phyloP scores from a whole-genome alignment of 768 basidiomycete species.

The Trametes gibbosa region DNA sequence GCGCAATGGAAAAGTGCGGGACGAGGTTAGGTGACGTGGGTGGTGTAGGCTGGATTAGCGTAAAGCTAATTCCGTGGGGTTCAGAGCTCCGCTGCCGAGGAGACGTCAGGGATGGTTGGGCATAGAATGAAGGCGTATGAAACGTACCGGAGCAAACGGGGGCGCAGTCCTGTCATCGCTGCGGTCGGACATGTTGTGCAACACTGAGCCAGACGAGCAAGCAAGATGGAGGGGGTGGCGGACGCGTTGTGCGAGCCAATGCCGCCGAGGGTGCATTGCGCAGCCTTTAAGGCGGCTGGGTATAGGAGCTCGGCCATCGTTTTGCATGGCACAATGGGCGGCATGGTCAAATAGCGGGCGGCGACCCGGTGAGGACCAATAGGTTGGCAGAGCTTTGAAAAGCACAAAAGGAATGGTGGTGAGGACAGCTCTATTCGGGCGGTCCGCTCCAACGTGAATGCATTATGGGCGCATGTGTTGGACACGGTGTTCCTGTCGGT shows the following conservation, averaged over 20 bases:
- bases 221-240: background rate
- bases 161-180: background rate
- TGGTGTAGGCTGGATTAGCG: conserved; percentile 1
- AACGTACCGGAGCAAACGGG: conserved; percentile 3
- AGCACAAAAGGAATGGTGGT: background rate
- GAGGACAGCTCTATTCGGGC: too few relatives aligned
- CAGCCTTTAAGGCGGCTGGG: background rate
- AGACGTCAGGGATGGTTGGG: too few relatives aligned
- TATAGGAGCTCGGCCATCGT: background rate
- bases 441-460: too few relatives aligned
- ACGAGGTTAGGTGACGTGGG: conserved; percentile 2
- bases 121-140: background rate
- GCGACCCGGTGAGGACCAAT: background rate
- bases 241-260: background rate
- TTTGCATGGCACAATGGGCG: conserved; percentile 7
- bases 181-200: background rate
- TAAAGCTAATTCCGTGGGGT: conserved; percentile 10
- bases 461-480: too few relatives aligned
- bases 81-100: background rate
- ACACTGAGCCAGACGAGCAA: background rate
- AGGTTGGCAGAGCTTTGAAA: background rate
- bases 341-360: background rate
- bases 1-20: background rate
- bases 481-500: too few relatives aligned
- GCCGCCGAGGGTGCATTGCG: background rate